Percentiles rank a stretch among this genome's conserved stretches.
Conservation (phyloP, 345 rosid genomes). For the Camelina laxa region DNA sequence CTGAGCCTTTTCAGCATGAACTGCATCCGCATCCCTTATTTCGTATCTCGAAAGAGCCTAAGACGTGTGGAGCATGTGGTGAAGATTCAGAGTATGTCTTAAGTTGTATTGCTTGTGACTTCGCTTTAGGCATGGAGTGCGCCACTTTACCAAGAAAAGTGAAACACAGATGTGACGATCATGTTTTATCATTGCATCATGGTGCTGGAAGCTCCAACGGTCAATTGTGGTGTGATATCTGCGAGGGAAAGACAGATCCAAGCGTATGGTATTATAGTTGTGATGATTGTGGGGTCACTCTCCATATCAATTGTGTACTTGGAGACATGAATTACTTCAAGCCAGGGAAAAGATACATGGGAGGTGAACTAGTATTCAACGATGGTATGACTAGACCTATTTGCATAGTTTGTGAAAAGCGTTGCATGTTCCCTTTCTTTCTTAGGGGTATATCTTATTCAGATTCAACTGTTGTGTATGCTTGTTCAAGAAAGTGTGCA, state of each 20-base stretch:
- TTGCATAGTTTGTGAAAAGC: not conserved
- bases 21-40: not conserved
- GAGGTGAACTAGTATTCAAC: not conserved
- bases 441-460: not conserved
- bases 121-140: not conserved
- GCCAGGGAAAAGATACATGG: not conserved
- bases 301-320: not conserved
- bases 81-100: not conserved
- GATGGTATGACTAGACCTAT: not conserved
- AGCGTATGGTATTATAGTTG: not conserved
- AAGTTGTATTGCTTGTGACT: not conserved
- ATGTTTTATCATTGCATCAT: not conserved
- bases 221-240: not conserved
- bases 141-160: not conserved
- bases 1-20: not conserved
- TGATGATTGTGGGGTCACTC: not conserved
- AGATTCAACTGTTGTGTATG: not conserved
- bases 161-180: not conserved
- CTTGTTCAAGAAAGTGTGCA: not conserved
- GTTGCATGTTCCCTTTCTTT: not conserved
- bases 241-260: not conserved
- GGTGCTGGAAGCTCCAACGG: not conserved
- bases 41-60: rapidly evolving
- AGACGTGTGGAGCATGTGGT: not conserved
- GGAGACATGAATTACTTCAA: not conserved